Conservation (phyloP, 768 basidiomycete species). For the Mycena rebaudengoi region DNA sequence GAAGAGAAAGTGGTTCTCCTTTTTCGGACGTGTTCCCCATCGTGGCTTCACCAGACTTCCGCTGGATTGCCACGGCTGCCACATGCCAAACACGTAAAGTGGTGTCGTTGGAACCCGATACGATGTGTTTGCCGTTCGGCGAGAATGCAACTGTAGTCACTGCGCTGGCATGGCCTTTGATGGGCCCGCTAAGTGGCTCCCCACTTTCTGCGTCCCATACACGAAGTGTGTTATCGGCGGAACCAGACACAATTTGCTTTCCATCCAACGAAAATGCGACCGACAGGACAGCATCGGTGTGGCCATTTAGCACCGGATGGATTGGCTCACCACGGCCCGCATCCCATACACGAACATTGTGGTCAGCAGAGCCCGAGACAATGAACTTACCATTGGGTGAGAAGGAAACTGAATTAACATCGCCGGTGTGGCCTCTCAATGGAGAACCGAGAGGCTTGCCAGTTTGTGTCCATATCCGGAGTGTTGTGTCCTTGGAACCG, state of each 20-base stretch:
- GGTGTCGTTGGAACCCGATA: not conserved
- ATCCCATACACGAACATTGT: not conserved
- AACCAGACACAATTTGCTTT: not conserved
- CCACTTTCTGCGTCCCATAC: not conserved
- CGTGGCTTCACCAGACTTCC: not conserved
- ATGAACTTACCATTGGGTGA: not conserved
- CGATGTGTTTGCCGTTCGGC: not conserved
- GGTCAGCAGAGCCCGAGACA: not conserved
- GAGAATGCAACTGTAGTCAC: not conserved
- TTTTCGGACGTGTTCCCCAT: not conserved
- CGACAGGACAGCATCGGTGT: not conserved
- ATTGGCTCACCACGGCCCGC: not conserved
- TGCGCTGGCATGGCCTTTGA: not conserved
- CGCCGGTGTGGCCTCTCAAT: not conserved
- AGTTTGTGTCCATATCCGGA: not conserved
- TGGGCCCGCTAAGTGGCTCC: not conserved
- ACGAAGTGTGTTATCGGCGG: not conserved
- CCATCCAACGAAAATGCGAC: not conserved
- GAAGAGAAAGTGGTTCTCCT: not conserved
- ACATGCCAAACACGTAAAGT: no score
- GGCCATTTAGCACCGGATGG: not conserved
- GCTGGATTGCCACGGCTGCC: no score
- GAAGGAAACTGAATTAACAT: not conserved
- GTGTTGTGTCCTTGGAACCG: not conserved
- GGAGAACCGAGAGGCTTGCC: not conserved